These are phyloP conservation scores for Malus hybrid DNA, from an alignment of 331 rosid genomes.

Conservation along the genomic window DNA sequence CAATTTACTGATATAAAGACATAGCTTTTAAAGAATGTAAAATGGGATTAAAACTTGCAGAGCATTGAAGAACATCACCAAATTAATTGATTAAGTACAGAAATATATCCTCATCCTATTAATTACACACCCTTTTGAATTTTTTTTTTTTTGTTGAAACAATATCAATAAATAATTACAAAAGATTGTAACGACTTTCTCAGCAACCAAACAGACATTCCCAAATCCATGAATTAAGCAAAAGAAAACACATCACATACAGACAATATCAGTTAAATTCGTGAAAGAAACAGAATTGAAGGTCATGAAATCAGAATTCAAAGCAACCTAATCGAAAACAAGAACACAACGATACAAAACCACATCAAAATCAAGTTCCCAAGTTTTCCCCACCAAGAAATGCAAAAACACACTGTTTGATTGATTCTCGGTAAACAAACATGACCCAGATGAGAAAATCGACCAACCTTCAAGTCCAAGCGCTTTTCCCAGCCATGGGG, in stretches of 20 bases:
- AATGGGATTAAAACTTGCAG: slow-evolving; percentile 13
- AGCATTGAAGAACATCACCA: slow-evolving; percentile 20
- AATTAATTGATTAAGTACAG: neutral
- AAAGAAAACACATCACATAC: neutral
- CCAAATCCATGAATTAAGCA: neutral
- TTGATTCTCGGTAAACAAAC: slow-evolving; percentile 23
- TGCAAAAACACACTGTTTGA: neutral
- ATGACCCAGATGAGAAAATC: slow-evolving; percentile 1
- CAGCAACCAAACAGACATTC: slow-evolving; percentile 7
- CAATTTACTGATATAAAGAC: neutral
- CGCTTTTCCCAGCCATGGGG: slow-evolving; percentile 92
- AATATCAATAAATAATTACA: too few relatives aligned
- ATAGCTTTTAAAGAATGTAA: slow-evolving; percentile 1
- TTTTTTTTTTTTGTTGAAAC: too few relatives aligned
- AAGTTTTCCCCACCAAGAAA: neutral
- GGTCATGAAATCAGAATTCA: neutral
- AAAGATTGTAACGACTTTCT: neutral
- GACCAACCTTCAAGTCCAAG: slow-evolving; percentile 82
- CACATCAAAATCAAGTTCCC: neutral
- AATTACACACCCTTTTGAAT: neutral
- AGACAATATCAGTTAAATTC: neutral
- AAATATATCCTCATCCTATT: neutral
- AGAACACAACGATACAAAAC: neutral
- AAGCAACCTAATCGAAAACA: neutral
- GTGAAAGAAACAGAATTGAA: neutral